A percentile compares a stretch with the other conserved stretches of the same genome.
Evolutionary conservation across 345 rosid species (phyloP).

Genomic region (Arabidopsis arenosa): DNA sequence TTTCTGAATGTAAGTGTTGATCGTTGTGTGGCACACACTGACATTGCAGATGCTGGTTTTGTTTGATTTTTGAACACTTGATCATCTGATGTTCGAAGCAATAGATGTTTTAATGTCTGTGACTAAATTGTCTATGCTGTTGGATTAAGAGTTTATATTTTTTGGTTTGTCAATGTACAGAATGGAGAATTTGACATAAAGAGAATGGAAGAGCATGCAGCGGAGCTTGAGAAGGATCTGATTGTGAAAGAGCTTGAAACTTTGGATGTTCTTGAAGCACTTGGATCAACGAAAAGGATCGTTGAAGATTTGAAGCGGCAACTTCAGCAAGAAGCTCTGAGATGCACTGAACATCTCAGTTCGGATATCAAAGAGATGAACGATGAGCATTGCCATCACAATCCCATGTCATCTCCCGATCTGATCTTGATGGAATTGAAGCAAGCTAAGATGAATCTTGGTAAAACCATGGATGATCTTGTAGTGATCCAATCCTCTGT

Average conservation of each 20-base stretch:
- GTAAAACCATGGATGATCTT: slow-evolving; percentile 84
- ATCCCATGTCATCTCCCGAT: slow-evolving; percentile 69
- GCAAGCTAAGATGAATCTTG: slow-evolving; percentile 86
- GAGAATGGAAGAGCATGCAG: slow-evolving; percentile 89
- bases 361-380: slow-evolving; percentile 68
- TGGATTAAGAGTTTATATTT: background rate
- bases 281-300: slow-evolving; percentile 78
- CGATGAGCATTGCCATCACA: slow-evolving; percentile 49
- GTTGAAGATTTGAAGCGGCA: slow-evolving; percentile 90
- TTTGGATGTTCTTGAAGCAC: slow-evolving; percentile 91
- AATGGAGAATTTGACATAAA: slow-evolving; percentile 76
- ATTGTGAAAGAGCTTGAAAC: slow-evolving; percentile 93
- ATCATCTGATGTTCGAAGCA: background rate
- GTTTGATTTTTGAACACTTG: background rate
- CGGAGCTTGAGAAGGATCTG: slow-evolving; percentile 87
- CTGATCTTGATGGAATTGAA: slow-evolving; percentile 78
- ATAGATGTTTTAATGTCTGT: background rate
- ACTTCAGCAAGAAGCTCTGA: slow-evolving; percentile 80
- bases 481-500: slow-evolving; percentile 82
- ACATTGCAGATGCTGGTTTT: too few relatives aligned
- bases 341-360: slow-evolving; percentile 53
- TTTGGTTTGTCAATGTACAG: too few relatives aligned
- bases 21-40: background rate
- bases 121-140: background rate
- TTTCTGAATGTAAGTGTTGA: background rate